phyloP scores from a whole-genome alignment of 2,329 filamentous ascomycete species.

The Sphaerulina vaccinii region DNA sequence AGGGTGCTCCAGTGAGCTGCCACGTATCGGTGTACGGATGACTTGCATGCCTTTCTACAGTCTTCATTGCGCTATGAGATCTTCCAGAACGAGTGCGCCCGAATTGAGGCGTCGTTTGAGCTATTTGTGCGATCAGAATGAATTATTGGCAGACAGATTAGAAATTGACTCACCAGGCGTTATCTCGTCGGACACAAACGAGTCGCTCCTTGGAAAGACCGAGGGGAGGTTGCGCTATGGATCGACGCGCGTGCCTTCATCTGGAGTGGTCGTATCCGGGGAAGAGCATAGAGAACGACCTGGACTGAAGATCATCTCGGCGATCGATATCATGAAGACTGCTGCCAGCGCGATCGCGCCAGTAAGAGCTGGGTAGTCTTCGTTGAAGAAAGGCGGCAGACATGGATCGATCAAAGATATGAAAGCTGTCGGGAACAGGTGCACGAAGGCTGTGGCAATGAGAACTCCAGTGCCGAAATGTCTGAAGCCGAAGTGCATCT shows the following conservation, averaged over 20 bases:
- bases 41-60: neutral
- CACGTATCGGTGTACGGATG: neutral
- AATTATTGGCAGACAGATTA: neutral
- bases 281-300: conserved; percentile 22
- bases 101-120: conserved; percentile 78
- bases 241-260: neutral
- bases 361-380: conserved; percentile 71
- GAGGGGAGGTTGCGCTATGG: neutral
- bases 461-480: conserved; percentile 57
- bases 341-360: conserved; percentile 71
- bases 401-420: conserved; percentile 59
- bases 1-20: neutral
- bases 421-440: conserved; percentile 60
- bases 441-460: conserved; percentile 56
- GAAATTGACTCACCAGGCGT: conserved; percentile 9
- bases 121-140: conserved; percentile 37
- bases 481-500: conserved; percentile 57
- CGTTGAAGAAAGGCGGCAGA: conserved; percentile 72
- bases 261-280: neutral
- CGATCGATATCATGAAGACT: conserved; percentile 36
- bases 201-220: neutral
- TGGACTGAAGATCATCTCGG: conserved; percentile 54
- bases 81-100: conserved; percentile 22
- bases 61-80: conserved; percentile 15
- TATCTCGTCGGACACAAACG: conserved; percentile 10